A percentile compares a stretch with the other conserved stretches of the same genome.
Evolutionary conservation across 2,329 filamentous ascomycete genomes (phyloP).

Genomic region (Septoria petroselini): DNA sequence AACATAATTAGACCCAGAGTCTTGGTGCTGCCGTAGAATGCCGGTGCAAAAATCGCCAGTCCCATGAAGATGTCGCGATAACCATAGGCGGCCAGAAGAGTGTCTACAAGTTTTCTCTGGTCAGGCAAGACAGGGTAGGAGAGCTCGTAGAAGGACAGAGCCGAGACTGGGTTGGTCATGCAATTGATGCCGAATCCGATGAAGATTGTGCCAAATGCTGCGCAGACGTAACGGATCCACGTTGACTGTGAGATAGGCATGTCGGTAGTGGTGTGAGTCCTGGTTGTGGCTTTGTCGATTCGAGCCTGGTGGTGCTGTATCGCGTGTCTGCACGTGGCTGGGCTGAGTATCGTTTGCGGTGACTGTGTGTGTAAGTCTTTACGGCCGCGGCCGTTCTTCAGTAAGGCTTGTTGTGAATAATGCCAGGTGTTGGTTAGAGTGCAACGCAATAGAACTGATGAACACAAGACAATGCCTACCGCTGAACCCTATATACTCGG

Average conservation of each 20-base stretch:
- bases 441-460: not conserved
- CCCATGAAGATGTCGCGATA: slow-evolving; percentile 11
- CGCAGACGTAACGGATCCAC: slow-evolving; percentile 7
- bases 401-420: too few relatives aligned
- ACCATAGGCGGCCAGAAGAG: slow-evolving; percentile 4
- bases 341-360: not conserved
- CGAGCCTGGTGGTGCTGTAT: not conserved
- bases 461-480: too few relatives aligned
- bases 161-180: slow-evolving; percentile 5
- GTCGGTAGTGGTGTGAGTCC: not conserved
- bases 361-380: not conserved
- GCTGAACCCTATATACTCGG: slow-evolving; percentile 3
- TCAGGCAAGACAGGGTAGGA: slow-evolving; percentile 4
- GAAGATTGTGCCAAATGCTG: slow-evolving; percentile 9
- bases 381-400: too few relatives aligned
- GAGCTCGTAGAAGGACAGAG: slow-evolving; percentile 11
- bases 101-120: slow-evolving; percentile 5
- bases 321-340: not conserved
- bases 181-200: slow-evolving; percentile 10
- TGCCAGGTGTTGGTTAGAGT: not conserved
- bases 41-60: slow-evolving; percentile 1
- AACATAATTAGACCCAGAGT: slow-evolving; percentile 7
- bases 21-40: slow-evolving; percentile 4
- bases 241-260: slow-evolving; percentile 11
- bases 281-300: not conserved